phyloP scores from a whole-genome alignment of 2,329 filamentous ascomycete genomes.

The Rhytidhysteron rufulum region DNA sequence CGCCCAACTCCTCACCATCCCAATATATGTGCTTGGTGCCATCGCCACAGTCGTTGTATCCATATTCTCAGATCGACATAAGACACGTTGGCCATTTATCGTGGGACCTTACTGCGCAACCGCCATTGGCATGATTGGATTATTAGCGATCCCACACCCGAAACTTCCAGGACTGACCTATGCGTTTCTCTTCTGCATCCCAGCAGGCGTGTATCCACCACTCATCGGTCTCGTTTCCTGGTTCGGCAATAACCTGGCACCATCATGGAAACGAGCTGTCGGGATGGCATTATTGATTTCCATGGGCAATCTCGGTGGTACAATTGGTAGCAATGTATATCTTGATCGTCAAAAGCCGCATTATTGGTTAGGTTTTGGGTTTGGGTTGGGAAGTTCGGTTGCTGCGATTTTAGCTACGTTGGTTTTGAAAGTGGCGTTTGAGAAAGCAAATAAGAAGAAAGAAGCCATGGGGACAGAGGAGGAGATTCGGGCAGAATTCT shows the following conservation, averaged over 20 bases:
- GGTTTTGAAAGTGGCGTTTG: slow-evolving; percentile 14
- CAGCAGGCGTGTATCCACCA: slow-evolving; percentile 1
- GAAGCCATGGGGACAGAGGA: slow-evolving; percentile 23
- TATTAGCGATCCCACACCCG: background rate
- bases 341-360: slow-evolving; percentile 18
- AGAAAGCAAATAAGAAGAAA: slow-evolving; percentile 22
- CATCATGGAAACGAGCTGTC: slow-evolving; percentile 12
- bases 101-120: background rate
- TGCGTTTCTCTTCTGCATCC: slow-evolving; percentile 1
- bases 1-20: no score
- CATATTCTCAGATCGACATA: background rate
- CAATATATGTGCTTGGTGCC: no score
- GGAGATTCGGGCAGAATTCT: slow-evolving; percentile 24
- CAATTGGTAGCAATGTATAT: slow-evolving; percentile 20
- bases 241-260: slow-evolving; percentile 2
- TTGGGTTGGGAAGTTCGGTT: slow-evolving; percentile 6
- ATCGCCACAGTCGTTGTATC: slow-evolving; percentile 3
- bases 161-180: background rate
- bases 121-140: background rate
- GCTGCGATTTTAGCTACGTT: slow-evolving; percentile 15
- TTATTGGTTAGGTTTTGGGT: slow-evolving; percentile 23
- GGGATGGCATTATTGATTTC: slow-evolving; percentile 11
- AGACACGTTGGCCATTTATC: slow-evolving; percentile 1
- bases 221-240: slow-evolving; percentile 1
- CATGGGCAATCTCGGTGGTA: slow-evolving; percentile 10